Conservation (phyloP, 768 basidiomycete genomes). For the Leccinum fibrillosum region DNA sequence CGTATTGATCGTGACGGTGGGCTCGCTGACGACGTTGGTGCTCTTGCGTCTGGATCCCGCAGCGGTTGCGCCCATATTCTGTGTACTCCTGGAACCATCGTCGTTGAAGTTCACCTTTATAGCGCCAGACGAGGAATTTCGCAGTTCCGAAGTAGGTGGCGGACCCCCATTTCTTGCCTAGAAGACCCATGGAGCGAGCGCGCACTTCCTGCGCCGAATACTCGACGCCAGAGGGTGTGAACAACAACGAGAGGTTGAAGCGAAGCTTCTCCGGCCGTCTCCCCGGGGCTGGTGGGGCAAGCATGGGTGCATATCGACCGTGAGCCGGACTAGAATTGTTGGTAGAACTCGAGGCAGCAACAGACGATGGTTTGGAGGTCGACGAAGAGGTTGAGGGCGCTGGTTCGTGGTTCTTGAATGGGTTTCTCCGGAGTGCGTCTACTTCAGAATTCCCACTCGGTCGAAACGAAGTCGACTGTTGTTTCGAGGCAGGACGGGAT, state of each 20-base stretch:
- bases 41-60: slow-evolving; percentile 41
- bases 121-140: slow-evolving; percentile 35
- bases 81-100: slow-evolving; percentile 46
- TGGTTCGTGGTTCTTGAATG: slow-evolving; percentile 35
- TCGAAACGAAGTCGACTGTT: slow-evolving; percentile 22
- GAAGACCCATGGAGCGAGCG: slow-evolving; percentile 75
- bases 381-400: slow-evolving; percentile 33
- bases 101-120: slow-evolving; percentile 58
- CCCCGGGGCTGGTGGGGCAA: slow-evolving; percentile 65
- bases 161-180: slow-evolving; percentile 87
- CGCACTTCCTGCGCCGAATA: slow-evolving; percentile 84
- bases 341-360: slow-evolving; percentile 34
- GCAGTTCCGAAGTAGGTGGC: slow-evolving; percentile 44
- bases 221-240: slow-evolving; percentile 74
- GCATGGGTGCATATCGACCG: slow-evolving; percentile 66
- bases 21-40: slow-evolving; percentile 48
- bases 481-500: slow-evolving; percentile 39
- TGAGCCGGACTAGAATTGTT: slow-evolving; percentile 34
- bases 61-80: slow-evolving; percentile 33
- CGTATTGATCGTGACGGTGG: slow-evolving; percentile 94
- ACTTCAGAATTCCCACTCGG: slow-evolving; percentile 26
- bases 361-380: slow-evolving; percentile 16
- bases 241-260: slow-evolving; percentile 66
- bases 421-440: slow-evolving; percentile 32
- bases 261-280: slow-evolving; percentile 70